Percentiles rank a stretch among this genome's conserved stretches.
Evolutionary conservation across 2,329 filamentous ascomycete genomes (phyloP).

Genomic region (Tolypocladium guangdongense): DNA sequence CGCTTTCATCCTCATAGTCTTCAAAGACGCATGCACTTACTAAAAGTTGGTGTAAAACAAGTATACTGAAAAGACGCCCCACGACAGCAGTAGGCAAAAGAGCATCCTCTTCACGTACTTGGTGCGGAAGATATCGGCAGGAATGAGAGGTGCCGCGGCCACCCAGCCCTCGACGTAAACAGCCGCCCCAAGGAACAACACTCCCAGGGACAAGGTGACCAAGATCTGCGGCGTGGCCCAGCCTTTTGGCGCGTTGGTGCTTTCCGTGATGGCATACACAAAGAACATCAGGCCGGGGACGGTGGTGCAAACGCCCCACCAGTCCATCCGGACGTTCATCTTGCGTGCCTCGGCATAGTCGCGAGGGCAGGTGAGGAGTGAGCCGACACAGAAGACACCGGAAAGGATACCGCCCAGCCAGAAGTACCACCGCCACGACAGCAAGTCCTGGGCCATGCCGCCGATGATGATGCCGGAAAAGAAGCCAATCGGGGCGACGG

Average conservation of each 20-base stretch:
- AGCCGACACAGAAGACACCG: slow-evolving; percentile 39
- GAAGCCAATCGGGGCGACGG: slow-evolving; percentile 43
- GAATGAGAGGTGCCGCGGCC: slow-evolving; percentile 49
- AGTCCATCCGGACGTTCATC: slow-evolving; percentile 43
- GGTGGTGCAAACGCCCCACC: slow-evolving; percentile 42
- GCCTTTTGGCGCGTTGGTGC: slow-evolving; percentile 45
- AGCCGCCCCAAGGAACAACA: slow-evolving; percentile 38
- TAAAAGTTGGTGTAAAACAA: slow-evolving; percentile 56
- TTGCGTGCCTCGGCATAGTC: slow-evolving; percentile 21
- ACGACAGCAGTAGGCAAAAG: slow-evolving; percentile 37
- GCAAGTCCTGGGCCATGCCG: slow-evolving; percentile 47
- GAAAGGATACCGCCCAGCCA: slow-evolving; percentile 42
- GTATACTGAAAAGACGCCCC: slow-evolving; percentile 49
- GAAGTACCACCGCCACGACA: slow-evolving; percentile 57
- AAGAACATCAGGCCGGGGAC: slow-evolving; percentile 50
- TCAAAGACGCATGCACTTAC: slow-evolving; percentile 22
- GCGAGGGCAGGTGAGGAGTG: slow-evolving; percentile 23
- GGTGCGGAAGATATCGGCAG: slow-evolving; percentile 50
- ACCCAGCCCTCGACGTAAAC: slow-evolving; percentile 56
- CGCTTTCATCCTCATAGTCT: slow-evolving; percentile 2
- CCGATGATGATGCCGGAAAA: slow-evolving; percentile 55
- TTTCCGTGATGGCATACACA: slow-evolving; percentile 59
- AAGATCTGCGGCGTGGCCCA: slow-evolving; percentile 58
- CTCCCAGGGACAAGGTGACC: slow-evolving; percentile 45
- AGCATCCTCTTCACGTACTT: slow-evolving; percentile 49